Evolutionary conservation across 1,284 basidiomycete genomes (phyloP), one percentile per base, ranked within the genome.

Genomic region (Sporisorium graminicola): DNA sequence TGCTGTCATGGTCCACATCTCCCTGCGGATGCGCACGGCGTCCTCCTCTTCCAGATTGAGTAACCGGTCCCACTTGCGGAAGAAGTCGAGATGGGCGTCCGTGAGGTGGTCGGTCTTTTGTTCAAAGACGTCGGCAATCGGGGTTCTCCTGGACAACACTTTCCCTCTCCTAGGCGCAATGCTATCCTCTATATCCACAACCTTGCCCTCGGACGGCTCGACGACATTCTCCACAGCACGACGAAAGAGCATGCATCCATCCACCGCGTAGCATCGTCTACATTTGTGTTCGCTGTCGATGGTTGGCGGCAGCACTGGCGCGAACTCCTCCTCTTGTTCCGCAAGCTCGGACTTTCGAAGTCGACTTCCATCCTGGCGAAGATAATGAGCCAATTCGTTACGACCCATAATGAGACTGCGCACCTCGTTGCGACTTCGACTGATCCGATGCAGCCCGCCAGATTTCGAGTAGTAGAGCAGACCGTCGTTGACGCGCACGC

Each of bases 161-260:
- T 37, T 52, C 46, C 56, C 64, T 0, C 14, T 22, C 49, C 29
- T 63, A n/a, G 33, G 26, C 31, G 56, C 44, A 24, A 5, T n/a
- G n/a, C 43, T 27, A 26, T 35, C 42, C 40, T 60, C 64, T 5
- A 56, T 53, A n/a, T 55, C 64, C 14, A 24, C 50, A n/a, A 61
- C 42, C 20, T 51, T 14, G 6, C 40, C 63, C 20, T 62, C 53
- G 0, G 50, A 53, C 2, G 68, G 77, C 57, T 82, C 79, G 35
- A 65, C 40, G 22, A 82, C 54, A 5, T 63, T 57, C 52, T 83
- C 80, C 40, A 80, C 44, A n/a, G 78, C 60, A 88, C 92, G 92
- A 54, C 95, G 92, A 86, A 95, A 98, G 5, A 99, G 88, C 92
- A 98, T 95, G 86, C 97, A 99, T 1, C 90, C 90, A 79, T 98